Base-by-base conservation (phyloP, 139 green algal species). In the Marvania coccoides region DNA sequence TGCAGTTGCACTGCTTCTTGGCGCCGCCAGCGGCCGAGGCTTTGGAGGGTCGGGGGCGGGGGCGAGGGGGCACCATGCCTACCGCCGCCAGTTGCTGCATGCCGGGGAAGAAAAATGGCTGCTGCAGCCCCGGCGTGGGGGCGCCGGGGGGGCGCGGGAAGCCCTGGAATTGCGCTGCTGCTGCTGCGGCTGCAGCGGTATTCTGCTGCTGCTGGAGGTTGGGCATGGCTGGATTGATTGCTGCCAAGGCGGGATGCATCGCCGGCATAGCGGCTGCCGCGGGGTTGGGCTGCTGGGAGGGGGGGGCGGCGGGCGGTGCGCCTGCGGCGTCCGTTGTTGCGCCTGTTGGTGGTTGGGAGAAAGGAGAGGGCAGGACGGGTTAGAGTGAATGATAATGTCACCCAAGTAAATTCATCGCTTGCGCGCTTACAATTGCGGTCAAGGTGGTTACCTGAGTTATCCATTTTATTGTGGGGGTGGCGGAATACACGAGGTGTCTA, bases 1-100 rank as follows among this genome's bases (percentile, higher is more conserved):
- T 91, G 81, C 90, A 96, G 61, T 90, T 91, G 81, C 90, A 96
- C 6, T 65, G 47, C 26, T 64, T 63, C 63, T 69, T 78, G 68
- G n/a, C 13, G 8, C 33, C 45, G 7, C 8, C 47, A 24, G 45
- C 19, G 12, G 47, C 37, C 19, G n/a, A 61, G 23, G 19, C 36
- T 57, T 33, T 29, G 14, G 47, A 63, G 19, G 38, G 24, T 47
- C 12, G 38, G 47, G 26, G 19, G 14, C 46, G 9, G 12, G 15
- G 10, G 9, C 10, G 10, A 47, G 12, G 12, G 9, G 34, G 45
- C 45, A 37, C 8, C 28, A 59, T 59, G 48, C 48, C 48, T 10
- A 8, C 48, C 28, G 48, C 48, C 28, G 48, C 8, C 9, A 59
- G 9, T 36, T 55, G 48, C 19, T 35, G 36, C 36, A 65, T 63